phyloP scores from a whole-genome alignment of 2,329 filamentous ascomycete genomes.

The Neofusicoccum kwambonambiense region DNA sequence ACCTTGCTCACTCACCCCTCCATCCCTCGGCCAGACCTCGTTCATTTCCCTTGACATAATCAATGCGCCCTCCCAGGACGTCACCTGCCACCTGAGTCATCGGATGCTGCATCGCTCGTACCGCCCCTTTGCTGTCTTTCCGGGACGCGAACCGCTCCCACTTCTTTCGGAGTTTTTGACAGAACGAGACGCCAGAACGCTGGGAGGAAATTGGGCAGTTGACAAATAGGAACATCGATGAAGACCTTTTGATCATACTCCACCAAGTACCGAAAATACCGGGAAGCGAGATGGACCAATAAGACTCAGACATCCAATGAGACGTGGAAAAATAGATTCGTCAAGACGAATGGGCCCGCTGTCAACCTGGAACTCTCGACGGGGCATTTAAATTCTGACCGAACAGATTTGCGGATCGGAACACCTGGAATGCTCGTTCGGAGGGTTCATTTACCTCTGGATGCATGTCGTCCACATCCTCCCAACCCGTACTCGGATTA shows the following conservation, averaged over 20 bases:
- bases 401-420: conserved; percentile 2
- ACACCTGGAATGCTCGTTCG: not conserved
- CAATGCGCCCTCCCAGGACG: not conserved
- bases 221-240: not conserved
- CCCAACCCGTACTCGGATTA: not conserved
- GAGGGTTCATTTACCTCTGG: not conserved
- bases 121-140: not conserved
- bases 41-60: not conserved
- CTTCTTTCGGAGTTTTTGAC: not conserved
- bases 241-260: not conserved
- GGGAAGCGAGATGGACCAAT: conserved; percentile 15
- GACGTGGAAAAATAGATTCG: not conserved
- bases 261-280: conserved; percentile 3
- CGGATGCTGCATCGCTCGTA: not conserved
- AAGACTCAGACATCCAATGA: conserved; percentile 2
- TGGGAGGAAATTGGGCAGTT: conserved; percentile 3
- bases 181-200: not conserved
- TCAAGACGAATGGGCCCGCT: conserved; percentile 1
- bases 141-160: not conserved
- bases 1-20: not conserved
- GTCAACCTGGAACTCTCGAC: not conserved
- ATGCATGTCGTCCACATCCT: not conserved
- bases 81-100: not conserved
- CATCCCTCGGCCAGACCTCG: not conserved
- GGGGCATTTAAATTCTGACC: not conserved